Conservation (phyloP, 2,329 filamentous ascomycete species). For the Acephala macrosclerotiorum region DNA sequence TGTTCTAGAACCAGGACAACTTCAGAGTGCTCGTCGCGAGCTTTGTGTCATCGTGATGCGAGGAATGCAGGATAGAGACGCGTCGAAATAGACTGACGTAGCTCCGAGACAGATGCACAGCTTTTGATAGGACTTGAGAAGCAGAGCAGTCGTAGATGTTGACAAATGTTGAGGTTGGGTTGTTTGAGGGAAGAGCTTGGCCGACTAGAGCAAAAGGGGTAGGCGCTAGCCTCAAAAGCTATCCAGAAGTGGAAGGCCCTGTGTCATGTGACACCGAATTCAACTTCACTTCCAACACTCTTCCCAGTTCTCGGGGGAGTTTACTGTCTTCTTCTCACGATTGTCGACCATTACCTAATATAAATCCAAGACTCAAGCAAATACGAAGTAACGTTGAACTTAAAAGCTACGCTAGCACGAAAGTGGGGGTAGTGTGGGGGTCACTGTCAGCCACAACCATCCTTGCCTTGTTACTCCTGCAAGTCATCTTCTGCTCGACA, state of each 20-base stretch:
- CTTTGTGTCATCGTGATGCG: too few relatives aligned
- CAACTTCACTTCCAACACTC: neutral
- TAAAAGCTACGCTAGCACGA: neutral
- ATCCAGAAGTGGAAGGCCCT: neutral
- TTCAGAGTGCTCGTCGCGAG: neutral
- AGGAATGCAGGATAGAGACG: too few relatives aligned
- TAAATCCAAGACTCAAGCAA: neutral
- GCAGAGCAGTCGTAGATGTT: too few relatives aligned
- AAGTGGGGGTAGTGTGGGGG: slow-evolving; percentile 1
- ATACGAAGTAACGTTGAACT: slow-evolving; percentile 2
- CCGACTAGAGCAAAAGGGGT: neutral
- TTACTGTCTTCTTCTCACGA: neutral
- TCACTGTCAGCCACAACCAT: neutral
- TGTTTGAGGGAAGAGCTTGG: too few relatives aligned
- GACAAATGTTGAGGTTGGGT: too few relatives aligned
- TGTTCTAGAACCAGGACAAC: neutral
- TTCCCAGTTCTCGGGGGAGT: neutral
- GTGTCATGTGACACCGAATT: neutral
- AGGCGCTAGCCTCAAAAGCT: neutral
- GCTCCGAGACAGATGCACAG: too few relatives aligned
- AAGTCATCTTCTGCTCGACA: neutral
- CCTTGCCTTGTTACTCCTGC: neutral
- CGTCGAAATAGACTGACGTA: too few relatives aligned
- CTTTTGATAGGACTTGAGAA: too few relatives aligned
- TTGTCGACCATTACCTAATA: neutral